These are phyloP conservation scores for Penicillium aurantiogriseum DNA, from an alignment of 2,329 filamentous ascomycete species.

Conservation along the genomic window DNA sequence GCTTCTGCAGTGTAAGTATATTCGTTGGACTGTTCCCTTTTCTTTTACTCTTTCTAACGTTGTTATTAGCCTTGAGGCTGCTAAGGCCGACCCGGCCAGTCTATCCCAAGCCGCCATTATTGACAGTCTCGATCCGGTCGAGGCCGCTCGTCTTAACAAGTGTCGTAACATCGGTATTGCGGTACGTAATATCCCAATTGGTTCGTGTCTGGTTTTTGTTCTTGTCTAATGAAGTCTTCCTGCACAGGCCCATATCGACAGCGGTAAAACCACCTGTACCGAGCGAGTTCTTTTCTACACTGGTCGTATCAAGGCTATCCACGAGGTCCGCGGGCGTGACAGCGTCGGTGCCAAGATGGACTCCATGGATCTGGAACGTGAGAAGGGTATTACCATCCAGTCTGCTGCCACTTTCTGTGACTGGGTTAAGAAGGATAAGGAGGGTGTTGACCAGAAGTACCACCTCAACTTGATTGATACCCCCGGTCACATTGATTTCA, in stretches of 20 bases:
- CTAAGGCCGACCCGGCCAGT: conserved; percentile 55
- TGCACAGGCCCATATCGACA: conserved; percentile 87
- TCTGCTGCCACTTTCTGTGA: conserved; percentile 97
- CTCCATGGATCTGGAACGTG: conserved; percentile 97
- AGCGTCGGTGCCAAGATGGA: conserved; percentile 98
- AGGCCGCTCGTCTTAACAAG: conserved; percentile 72
- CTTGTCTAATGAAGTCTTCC: conserved; percentile 10
- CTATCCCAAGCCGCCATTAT: conserved; percentile 67
- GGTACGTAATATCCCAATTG: conserved; percentile 51
- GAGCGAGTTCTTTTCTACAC: conserved; percentile 98
- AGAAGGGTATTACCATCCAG: conserved; percentile 98
- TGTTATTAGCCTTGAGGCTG: conserved; percentile 54
- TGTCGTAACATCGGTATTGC: conserved; percentile 98
- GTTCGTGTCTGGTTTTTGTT: not conserved
- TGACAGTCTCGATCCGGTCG: conserved; percentile 75
- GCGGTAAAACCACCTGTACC: conserved; percentile 93
- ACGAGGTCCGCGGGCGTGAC: conserved; percentile 89
- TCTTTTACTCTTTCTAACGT: conserved; percentile 3
- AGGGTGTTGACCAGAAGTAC: conserved; percentile 84
- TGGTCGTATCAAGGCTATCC: conserved; percentile 91
- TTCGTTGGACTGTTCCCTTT: not conserved
- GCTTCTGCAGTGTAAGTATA: conserved; percentile 46
- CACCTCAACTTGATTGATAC: conserved; percentile 99
- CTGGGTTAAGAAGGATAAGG: conserved; percentile 77
- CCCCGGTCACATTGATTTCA: conserved; percentile 97